Conservation (phyloP, 768 basidiomycete genomes). For the Candolleomyces aberdarensis region DNA sequence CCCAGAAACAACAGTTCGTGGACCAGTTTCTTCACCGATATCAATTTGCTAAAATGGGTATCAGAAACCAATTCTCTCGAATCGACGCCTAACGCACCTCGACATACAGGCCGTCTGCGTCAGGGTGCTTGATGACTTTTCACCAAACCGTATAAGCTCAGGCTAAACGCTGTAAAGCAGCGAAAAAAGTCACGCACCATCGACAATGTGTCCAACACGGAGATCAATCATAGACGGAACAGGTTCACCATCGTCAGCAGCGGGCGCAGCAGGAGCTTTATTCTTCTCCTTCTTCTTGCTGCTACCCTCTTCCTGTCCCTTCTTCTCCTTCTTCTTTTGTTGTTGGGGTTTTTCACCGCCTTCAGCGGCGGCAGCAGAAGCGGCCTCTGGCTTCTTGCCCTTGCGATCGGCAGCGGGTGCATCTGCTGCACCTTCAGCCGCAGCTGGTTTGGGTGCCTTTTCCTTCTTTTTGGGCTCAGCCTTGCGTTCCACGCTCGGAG, state of each 20-base stretch:
- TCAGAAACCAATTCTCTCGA: too few relatives aligned
- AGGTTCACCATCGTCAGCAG: slow-evolving; percentile 76
- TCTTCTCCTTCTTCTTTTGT: slow-evolving; percentile 62
- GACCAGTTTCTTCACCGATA: slow-evolving; percentile 91
- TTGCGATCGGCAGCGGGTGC: slow-evolving; percentile 4
- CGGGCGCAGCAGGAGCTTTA: slow-evolving; percentile 39
- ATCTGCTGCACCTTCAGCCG: slow-evolving; percentile 18
- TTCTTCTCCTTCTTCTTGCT: slow-evolving; percentile 35
- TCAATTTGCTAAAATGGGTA: slow-evolving; percentile 74
- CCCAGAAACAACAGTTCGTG: slow-evolving; percentile 94
- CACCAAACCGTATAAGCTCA: neutral
- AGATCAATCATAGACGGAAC: slow-evolving; percentile 97
- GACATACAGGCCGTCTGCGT: slow-evolving; percentile 96
- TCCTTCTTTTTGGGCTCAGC: slow-evolving; percentile 71
- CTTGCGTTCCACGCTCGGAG: slow-evolving; percentile 74
- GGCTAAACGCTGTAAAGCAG: neutral
- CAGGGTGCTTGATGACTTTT: slow-evolving; percentile 91
- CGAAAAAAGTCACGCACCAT: slow-evolving; percentile 53
- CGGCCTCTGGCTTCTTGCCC: slow-evolving; percentile 15
- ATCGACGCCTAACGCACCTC: slow-evolving; percentile 50
- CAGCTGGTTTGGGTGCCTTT: slow-evolving; percentile 41
- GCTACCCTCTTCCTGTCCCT: slow-evolving; percentile 34
- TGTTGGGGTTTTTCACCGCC: slow-evolving; percentile 35
- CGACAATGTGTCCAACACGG: slow-evolving; percentile 88
- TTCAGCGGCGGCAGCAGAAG: slow-evolving; percentile 12